Evolutionary conservation across 352 stramenopile species (phyloP).

Genomic region (Phytopythium sindhum): DNA sequence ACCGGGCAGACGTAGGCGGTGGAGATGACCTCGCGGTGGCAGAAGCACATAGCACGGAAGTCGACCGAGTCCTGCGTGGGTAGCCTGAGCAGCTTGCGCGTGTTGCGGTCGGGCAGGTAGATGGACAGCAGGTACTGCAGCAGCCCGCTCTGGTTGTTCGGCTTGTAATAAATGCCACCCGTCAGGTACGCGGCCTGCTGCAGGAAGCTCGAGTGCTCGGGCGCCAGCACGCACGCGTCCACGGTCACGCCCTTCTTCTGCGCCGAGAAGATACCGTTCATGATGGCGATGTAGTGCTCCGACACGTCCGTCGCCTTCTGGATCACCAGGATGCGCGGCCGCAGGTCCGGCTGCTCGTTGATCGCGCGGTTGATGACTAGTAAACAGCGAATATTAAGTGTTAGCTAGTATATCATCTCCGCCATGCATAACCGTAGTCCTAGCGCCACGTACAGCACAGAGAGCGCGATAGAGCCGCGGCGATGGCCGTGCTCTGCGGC

Average conservation of each 20-base stretch:
- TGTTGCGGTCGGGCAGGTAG: constrained; percentile 77
- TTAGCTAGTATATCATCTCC: background rate
- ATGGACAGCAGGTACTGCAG: constrained; percentile 87
- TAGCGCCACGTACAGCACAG: constrained; percentile 63
- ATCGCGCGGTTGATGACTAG: constrained; percentile 86
- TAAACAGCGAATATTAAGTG: background rate
- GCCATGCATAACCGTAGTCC: constrained; percentile 24
- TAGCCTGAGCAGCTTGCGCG: constrained; percentile 79
- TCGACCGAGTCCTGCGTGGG: constrained; percentile 86
- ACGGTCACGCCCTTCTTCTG: constrained; percentile 85
- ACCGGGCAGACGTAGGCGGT: constrained; percentile 85
- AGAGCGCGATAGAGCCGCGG: constrained; percentile 69
- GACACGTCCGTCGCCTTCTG: constrained; percentile 83
- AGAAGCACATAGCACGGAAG: constrained; percentile 89
- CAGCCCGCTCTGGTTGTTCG: constrained; percentile 56
- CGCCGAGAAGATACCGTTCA: constrained; percentile 89
- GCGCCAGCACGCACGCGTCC: constrained; percentile 71
- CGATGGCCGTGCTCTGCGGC: constrained; percentile 63
- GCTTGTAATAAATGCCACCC: constrained; percentile 86
- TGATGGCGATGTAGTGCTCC: constrained; percentile 88
- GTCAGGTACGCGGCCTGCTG: constrained; percentile 87
- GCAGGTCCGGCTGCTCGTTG: constrained; percentile 68
- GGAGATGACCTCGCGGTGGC: constrained; percentile 78
- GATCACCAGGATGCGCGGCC: constrained; percentile 79
- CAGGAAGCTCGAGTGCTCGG: constrained; percentile 83